Conservation (phyloP, 176 grass and related monocot species). For the Phragmites australis region DNA sequence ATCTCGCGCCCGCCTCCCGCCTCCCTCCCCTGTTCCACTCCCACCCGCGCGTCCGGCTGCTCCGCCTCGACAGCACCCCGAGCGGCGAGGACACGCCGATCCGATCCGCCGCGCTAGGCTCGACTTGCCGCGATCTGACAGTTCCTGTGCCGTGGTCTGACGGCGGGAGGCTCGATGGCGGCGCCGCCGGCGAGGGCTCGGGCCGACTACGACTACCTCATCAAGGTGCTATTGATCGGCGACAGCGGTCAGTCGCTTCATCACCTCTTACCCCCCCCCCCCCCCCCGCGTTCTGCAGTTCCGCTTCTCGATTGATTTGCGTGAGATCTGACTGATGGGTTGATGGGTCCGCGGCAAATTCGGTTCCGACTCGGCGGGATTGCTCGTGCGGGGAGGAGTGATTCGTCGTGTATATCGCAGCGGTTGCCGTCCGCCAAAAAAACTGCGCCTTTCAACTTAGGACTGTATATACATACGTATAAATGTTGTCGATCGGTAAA, state of each 20-base stretch:
- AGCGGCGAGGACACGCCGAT: background rate
- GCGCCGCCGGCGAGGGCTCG: slow-evolving; percentile 34
- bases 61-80: background rate
- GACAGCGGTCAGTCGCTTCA: slow-evolving; percentile 30
- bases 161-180: slow-evolving; percentile 8
- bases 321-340: background rate
- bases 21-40: background rate
- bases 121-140: background rate
- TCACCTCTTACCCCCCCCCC: background rate
- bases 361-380: too few species aligned
- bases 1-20: background rate
- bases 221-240: slow-evolving; percentile 47
- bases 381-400: too few species aligned
- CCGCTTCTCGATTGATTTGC: background rate
- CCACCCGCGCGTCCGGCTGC: background rate
- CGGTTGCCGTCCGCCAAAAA: too few species aligned
- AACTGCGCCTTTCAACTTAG: too few species aligned
- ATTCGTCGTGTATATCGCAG: too few species aligned
- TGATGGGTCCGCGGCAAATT: too few species aligned
- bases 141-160: background rate
- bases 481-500: too few species aligned
- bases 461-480: too few species aligned
- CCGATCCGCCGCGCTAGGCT: background rate
- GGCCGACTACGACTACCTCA: slow-evolving; percentile 46
- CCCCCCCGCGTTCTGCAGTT: too few species aligned